Base-by-base conservation (phyloP, 768 basidiomycete genomes). In the Suillus hirtellus region DNA sequence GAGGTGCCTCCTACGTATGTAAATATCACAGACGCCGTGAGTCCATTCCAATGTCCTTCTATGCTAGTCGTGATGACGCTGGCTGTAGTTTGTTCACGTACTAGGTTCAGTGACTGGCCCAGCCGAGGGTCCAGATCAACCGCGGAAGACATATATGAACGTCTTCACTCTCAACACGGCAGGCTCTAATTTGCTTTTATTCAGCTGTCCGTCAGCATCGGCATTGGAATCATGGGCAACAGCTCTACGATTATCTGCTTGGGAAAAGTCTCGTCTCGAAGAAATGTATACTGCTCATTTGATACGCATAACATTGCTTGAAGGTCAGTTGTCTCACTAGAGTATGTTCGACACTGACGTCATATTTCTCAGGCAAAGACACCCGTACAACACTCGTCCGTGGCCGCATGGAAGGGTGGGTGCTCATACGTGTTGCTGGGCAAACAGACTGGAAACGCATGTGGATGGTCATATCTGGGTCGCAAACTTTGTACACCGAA, bases 201-300 rank as follows among this genome's bases (percentile, higher is more conserved):
- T 98, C 78, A 91, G 94, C 10, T 96, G 94, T 72, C 89, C 90
- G 19, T 83, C 82, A 24, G 84, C 87, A 35, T 73, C 80, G 50
- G 84, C 88, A 17, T 81, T 96, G 60, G 81, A 90, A 38, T 87
- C 89, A n/a, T 99, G 96, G 96, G 88, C 93, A 8, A 89, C 93
- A 27, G 94, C 95, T 5, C 81, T 99, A 43, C 89, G 97, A 19
- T 82, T 99, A 5, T 88, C 90, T 11, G 84, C 91, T 59, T 99
- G 95, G 95, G 97, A 99, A 77, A 95, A 96, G 71, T 89, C 93
- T 1, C 87, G 95, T 49, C 82, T 98, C 17, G 94, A 97, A 75
- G 96, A 99, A 78, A 95, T 99, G 64, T 99, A 99, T 73, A 98
- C 97, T 0, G 96, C 95, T 6, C 93, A 98, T 78, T 78, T 98